Percentiles rank a stretch among this genome's conserved stretches.
Conservation (phyloP, 2,329 filamentous ascomycete species). For the Myriosclerotinia duriaeana region DNA sequence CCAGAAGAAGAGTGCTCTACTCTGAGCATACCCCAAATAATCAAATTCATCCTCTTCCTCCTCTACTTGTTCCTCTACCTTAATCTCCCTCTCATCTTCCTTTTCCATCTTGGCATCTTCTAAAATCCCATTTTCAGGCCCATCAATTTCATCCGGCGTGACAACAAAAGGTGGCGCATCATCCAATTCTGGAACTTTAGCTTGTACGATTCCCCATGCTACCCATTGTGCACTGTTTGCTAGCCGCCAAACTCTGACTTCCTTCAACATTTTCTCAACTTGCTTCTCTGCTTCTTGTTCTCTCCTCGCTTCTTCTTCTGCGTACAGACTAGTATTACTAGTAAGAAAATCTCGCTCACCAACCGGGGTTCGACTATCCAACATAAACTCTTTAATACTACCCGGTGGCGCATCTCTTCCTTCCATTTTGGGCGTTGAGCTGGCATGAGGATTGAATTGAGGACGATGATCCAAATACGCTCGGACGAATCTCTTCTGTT, state of each 20-base stretch:
- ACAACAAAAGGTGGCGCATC: conserved; percentile 13
- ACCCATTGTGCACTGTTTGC: conserved; percentile 91
- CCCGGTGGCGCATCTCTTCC: conserved; percentile 35
- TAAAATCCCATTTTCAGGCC: conserved; percentile 5
- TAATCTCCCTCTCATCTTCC: conserved; percentile 23
- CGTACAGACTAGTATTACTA: conserved; percentile 45
- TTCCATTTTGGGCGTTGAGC: conserved; percentile 39
- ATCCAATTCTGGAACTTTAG: conserved; percentile 71
- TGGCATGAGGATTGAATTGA: conserved; percentile 55
- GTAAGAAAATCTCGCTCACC: conserved; percentile 32
- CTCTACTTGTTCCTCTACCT: conserved; percentile 32
- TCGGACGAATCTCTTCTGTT: conserved; percentile 81
- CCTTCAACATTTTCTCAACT: conserved; percentile 69
- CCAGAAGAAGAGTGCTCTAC: conserved; percentile 91
- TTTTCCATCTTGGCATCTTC: conserved; percentile 2
- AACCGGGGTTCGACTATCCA: conserved; percentile 66
- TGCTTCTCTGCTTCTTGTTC: conserved; percentile 66
- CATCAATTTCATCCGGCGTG: conserved; percentile 14
- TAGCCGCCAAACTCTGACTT: conserved; percentile 81
- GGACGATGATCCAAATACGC: conserved; percentile 84
- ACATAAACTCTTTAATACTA: conserved; percentile 60
- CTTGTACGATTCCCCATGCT: conserved; percentile 95
- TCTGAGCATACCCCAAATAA: conserved; percentile 87
- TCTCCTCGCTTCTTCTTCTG: conserved; percentile 59
- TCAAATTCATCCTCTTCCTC: conserved; percentile 74